Evolutionary conservation across 805 yeast genomes (phyloP).

Genomic region (Saccharomycodes ludwigii): DNA sequence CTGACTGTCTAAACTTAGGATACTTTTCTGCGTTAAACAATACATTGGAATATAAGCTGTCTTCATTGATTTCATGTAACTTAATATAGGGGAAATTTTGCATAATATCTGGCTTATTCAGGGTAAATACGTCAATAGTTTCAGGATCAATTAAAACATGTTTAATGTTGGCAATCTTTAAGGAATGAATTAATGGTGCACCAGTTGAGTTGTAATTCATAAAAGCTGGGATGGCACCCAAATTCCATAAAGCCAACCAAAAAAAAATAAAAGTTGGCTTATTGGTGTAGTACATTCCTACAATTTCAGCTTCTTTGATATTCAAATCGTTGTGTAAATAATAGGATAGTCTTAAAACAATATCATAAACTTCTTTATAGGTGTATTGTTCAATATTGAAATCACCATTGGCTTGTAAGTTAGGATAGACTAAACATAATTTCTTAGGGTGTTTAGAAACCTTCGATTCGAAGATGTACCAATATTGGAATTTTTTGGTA

Average conservation of each 20-base stretch:
- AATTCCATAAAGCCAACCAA: slow-evolving; percentile 83
- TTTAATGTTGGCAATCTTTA: slow-evolving; percentile 50
- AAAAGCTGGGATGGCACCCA: slow-evolving; percentile 84
- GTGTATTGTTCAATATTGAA: slow-evolving; percentile 55
- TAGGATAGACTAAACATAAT: slow-evolving; percentile 48
- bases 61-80: slow-evolving; percentile 41
- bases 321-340: slow-evolving; percentile 52
- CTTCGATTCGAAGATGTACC: slow-evolving; percentile 57
- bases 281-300: slow-evolving; percentile 69
- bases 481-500: slow-evolving; percentile 35
- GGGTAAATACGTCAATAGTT: slow-evolving; percentile 5
- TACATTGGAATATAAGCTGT: slow-evolving; percentile 29
- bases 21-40: slow-evolving; percentile 25
- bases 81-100: slow-evolving; percentile 26
- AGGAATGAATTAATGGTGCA: slow-evolving; percentile 66
- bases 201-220: slow-evolving; percentile 71
- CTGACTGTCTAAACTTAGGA: slow-evolving; percentile 42
- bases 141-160: slow-evolving; percentile 61
- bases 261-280: slow-evolving; percentile 69
- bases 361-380: slow-evolving; percentile 54
- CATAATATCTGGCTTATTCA: slow-evolving; percentile 19
- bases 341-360: slow-evolving; percentile 52
- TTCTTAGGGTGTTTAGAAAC: slow-evolving; percentile 37
- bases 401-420: slow-evolving; percentile 22
- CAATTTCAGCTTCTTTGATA: slow-evolving; percentile 50